These are phyloP conservation scores for Leptomonas pyrrhocoris DNA, from an alignment of 208 protist species.

Conservation along the genomic window DNA sequence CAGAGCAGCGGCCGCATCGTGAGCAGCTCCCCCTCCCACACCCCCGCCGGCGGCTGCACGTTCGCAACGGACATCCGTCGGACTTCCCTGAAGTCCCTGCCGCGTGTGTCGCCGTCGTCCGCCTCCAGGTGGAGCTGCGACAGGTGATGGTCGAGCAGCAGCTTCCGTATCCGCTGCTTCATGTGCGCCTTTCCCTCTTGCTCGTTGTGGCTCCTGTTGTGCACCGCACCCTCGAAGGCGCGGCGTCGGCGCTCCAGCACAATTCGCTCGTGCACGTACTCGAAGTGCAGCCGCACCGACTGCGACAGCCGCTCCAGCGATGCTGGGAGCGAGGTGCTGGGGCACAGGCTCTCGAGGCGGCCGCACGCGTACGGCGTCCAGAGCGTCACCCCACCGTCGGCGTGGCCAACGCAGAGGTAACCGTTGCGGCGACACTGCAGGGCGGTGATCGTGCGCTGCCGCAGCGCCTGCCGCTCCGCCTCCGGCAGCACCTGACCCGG, in stretches of 20 bases:
- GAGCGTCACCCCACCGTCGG: constrained; percentile 66
- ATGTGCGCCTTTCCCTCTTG: constrained; percentile 34
- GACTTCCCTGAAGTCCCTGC: neutral
- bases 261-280: constrained; percentile 37
- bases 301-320: constrained; percentile 46
- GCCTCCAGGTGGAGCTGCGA: constrained; percentile 21
- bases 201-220: constrained; percentile 14
- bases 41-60: neutral
- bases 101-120: neutral
- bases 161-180: constrained; percentile 43
- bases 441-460: constrained; percentile 42
- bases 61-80: neutral
- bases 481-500: constrained; percentile 44
- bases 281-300: constrained; percentile 57
- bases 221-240: constrained; percentile 31
- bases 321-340: constrained; percentile 42
- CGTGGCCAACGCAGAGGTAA: constrained; percentile 65
- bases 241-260: constrained; percentile 44
- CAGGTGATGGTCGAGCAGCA: constrained; percentile 46
- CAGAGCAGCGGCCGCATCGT: constrained; percentile 48
- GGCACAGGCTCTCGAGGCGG: constrained; percentile 65
- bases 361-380: constrained; percentile 76
- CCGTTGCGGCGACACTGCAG: constrained; percentile 72
- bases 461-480: constrained; percentile 35
- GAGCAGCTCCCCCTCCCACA: constrained; percentile 28